Evolutionary conservation across 352 stramenopile species (phyloP).

Genomic region (Globisporangium irregulare): DNA sequence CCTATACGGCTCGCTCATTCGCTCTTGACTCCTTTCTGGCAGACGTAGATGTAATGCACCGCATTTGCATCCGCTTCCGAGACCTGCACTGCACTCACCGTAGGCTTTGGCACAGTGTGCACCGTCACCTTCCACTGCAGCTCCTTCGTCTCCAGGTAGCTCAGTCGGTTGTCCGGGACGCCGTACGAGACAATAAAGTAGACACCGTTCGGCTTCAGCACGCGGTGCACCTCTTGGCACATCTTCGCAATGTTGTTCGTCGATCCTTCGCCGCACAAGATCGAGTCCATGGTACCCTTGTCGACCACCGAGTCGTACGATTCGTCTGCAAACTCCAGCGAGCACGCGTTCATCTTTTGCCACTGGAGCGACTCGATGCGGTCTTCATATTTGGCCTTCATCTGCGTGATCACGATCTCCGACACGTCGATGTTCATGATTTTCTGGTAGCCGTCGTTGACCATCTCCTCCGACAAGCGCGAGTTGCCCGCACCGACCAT

Average conservation of each 20-base stretch:
- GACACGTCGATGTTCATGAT: slow-evolving; percentile 97
- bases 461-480: slow-evolving; percentile 94
- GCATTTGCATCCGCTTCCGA: slow-evolving; percentile 92
- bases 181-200: slow-evolving; percentile 96
- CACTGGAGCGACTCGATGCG: slow-evolving; percentile 88
- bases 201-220: slow-evolving; percentile 93
- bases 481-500: slow-evolving; percentile 94
- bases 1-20: slow-evolving; percentile 18
- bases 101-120: slow-evolving; percentile 95
- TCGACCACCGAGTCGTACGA: slow-evolving; percentile 94
- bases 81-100: slow-evolving; percentile 91
- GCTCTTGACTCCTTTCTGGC: slow-evolving; percentile 84
- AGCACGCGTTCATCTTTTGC: slow-evolving; percentile 95
- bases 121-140: slow-evolving; percentile 93
- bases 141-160: slow-evolving; percentile 96
- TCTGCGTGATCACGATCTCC: slow-evolving; percentile 93
- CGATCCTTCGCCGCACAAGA: slow-evolving; percentile 94
- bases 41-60: slow-evolving; percentile 97
- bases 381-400: slow-evolving; percentile 92
- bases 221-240: slow-evolving; percentile 92
- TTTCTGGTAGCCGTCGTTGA: slow-evolving; percentile 93
- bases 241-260: slow-evolving; percentile 95
- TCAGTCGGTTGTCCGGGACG: slow-evolving; percentile 94
- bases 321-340: slow-evolving; percentile 93
- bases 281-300: slow-evolving; percentile 95